Base-by-base conservation (phyloP, 2,329 filamentous ascomycete genomes). In the Exophiala bonariae region DNA sequence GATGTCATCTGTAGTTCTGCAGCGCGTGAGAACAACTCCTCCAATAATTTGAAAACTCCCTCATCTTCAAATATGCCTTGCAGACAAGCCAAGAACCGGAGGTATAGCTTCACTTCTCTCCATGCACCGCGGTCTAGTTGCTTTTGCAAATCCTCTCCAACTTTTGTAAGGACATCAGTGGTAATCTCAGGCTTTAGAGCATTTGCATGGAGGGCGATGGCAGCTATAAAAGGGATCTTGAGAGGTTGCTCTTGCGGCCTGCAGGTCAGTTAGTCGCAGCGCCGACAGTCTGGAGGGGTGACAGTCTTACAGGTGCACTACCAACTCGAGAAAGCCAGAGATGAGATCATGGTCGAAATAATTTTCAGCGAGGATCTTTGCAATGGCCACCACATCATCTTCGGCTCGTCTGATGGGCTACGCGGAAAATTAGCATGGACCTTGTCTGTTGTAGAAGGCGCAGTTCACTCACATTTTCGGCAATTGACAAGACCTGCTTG, bases 141-240 rank as follows among this genome's bases (percentile, higher is more conserved):
- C 45, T 77, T 73, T 65, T 95, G 87, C 23, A 85, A 72, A 41
- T 77, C 75, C 28, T 75, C 72, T 2, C 78, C 78, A 34, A 85
- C 74, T 57, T 80, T 81, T 41, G 72, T 76, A 57, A 97, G 74
- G 16, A 95, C 74, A 55, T 89, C 81, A 30, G 78, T 77, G 23
- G 86, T 81, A 28, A 95, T 76, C 57, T 93, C 87, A 3, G 86
- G 77, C 63, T 89, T 89, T 59, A 87, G 72, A 19, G 81, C 80
- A 71, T 97, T 96, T 56, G 85, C 80, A 47, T 89, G 80, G 48
- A 96, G 78, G 34, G 95, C 79, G 11, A 92, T 84, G 16, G 87
- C 89, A 8, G 91, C 90, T 30, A 95, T 79, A 65, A 96, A 97
- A 0, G 93, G 92, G n/a, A 90, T 95, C 76, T 97, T 97, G 68